A percentile compares a stretch with the other conserved stretches of the same genome.
phyloP scores from a whole-genome alignment of 192 early-diverging fungal genomes.

The Coemansia sp. region DNA sequence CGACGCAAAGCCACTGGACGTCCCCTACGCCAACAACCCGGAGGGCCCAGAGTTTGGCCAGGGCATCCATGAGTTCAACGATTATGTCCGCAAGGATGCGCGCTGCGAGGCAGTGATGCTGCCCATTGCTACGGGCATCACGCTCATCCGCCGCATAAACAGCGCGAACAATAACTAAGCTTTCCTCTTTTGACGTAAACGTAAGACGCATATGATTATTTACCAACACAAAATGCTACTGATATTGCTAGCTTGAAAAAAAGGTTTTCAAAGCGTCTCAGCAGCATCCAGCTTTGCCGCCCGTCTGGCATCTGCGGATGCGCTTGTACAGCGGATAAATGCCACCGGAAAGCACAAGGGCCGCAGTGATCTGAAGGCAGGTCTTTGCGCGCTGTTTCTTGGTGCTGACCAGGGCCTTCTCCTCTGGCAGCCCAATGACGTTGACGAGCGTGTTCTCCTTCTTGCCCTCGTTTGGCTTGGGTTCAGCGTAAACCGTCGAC shows the following conservation, averaged over 20 bases:
- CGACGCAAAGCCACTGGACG: constrained; percentile 17
- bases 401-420: not conserved
- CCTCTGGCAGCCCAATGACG: not conserved
- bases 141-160: constrained; percentile 8
- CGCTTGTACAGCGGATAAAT: constrained; percentile 27
- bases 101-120: constrained; percentile 62
- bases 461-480: not conserved
- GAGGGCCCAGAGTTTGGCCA: not conserved
- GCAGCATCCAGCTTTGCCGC: not conserved
- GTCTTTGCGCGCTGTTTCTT: constrained; percentile 1
- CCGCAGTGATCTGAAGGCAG: constrained; percentile 12
- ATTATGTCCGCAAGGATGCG: constrained; percentile 62
- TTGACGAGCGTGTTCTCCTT: constrained; percentile 12
- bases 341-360: constrained; percentile 22
- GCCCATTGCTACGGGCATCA: constrained; percentile 58
- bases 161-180: not conserved
- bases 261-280: too few relatives aligned
- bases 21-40: not conserved
- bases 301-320: constrained; percentile 38
- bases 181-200: too few relatives aligned
- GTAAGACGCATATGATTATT: too few relatives aligned
- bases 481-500: constrained; percentile 8
- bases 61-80: constrained; percentile 63
- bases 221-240: too few relatives aligned
- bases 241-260: too few relatives aligned